phyloP scores from a whole-genome alignment of 1,284 basidiomycete species.

The Tilletia indica region DNA sequence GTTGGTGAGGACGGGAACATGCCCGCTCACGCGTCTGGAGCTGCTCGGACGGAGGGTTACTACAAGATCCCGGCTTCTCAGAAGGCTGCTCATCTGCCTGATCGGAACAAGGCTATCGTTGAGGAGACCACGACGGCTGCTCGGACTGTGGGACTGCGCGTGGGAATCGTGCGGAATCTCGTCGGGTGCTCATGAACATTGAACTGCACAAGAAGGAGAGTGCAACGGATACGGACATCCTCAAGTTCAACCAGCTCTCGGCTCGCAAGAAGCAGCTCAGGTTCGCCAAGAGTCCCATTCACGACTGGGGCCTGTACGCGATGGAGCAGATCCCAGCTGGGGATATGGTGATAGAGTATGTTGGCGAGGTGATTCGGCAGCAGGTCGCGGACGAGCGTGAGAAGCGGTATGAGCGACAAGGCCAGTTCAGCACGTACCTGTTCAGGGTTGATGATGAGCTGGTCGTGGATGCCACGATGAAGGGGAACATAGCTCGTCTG shows the following conservation, averaged over 20 bases:
- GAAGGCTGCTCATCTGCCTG: constrained; percentile 77
- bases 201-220: constrained; percentile 79
- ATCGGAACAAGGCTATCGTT: constrained; percentile 63
- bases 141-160: constrained; percentile 72
- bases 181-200: constrained; percentile 85
- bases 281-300: constrained; percentile 92
- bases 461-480: constrained; percentile 92
- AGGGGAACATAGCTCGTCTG: constrained; percentile 76
- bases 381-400: constrained; percentile 95
- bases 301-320: constrained; percentile 82
- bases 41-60: constrained; percentile 86
- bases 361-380: constrained; percentile 92
- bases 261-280: constrained; percentile 96
- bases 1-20: constrained; percentile 54
- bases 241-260: constrained; percentile 98
- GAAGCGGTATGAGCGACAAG: constrained; percentile 83
- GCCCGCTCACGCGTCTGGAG: constrained; percentile 68
- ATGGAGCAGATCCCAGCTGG: constrained; percentile 74
- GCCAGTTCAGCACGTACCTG: constrained; percentile 53
- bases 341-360: constrained; percentile 99
- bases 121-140: constrained; percentile 47
- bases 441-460: constrained; percentile 59
- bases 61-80: constrained; percentile 89
- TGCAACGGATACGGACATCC: constrained; percentile 61
- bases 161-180: constrained; percentile 89